These are phyloP conservation scores for Sporisorium iseilematis-ciliati DNA, from an alignment of 1,284 basidiomycete species.

Conservation along the genomic window DNA sequence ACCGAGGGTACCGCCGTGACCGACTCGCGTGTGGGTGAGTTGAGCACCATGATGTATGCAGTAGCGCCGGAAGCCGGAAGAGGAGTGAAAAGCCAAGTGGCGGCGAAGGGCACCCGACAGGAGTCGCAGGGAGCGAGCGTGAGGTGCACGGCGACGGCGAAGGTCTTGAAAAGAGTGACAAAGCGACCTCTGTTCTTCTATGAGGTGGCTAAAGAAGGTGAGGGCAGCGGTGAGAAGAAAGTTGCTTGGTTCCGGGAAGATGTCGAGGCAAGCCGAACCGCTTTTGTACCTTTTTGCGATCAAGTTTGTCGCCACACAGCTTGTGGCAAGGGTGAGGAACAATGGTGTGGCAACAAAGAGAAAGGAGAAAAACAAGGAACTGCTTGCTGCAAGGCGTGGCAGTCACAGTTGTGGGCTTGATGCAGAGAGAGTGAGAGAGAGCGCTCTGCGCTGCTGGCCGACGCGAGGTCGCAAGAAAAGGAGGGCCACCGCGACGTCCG, in stretches of 20 bases:
- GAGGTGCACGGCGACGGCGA: too few relatives aligned
- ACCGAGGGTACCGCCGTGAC: conserved; percentile 6
- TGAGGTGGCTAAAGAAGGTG: background rate
- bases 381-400: conserved; percentile 1
- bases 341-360: background rate
- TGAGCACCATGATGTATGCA: conserved; percentile 6
- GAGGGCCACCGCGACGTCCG: background rate
- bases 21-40: conserved; percentile 15
- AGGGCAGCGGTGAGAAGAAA: background rate
- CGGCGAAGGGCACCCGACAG: background rate
- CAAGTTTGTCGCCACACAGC: conserved; percentile 1
- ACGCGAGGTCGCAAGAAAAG: background rate
- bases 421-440: background rate
- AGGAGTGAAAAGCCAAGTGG: background rate
- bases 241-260: background rate
- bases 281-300: conserved; percentile 4
- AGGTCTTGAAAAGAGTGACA: background rate
- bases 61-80: background rate
- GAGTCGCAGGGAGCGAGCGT: background rate
- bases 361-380: too few relatives aligned
- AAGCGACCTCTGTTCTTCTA: background rate
- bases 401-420: background rate
- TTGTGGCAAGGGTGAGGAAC: background rate
- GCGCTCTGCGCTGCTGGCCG: background rate
- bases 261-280: background rate